phyloP scores from a whole-genome alignment of 2,329 filamentous ascomycete species.

The Xylaria sp. region DNA sequence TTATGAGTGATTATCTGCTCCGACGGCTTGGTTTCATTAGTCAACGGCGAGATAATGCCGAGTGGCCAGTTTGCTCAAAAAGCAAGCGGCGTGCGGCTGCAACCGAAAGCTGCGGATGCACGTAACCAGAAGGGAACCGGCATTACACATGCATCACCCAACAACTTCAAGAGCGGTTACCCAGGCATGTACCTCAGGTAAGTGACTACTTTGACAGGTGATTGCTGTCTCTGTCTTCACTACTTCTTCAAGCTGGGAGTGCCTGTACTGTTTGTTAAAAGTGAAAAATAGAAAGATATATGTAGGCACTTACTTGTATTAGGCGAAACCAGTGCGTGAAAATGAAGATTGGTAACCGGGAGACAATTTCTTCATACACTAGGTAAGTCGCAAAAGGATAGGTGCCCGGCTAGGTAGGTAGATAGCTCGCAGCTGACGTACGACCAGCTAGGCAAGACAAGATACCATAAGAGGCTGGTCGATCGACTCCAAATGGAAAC shows the following conservation, averaged over 20 bases:
- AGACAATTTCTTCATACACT: background rate
- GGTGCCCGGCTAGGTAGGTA: slow-evolving; percentile 11
- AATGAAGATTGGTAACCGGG: slow-evolving; percentile 6
- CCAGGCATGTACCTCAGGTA: slow-evolving; percentile 16
- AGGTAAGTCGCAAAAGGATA: background rate
- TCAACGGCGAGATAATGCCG: slow-evolving; percentile 31
- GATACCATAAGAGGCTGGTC: slow-evolving; percentile 8
- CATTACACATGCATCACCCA: slow-evolving; percentile 32
- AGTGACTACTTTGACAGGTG: slow-evolving; percentile 7
- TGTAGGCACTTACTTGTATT: slow-evolving; percentile 16
- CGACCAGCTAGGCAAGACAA: slow-evolving; percentile 12
- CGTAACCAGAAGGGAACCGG: slow-evolving; percentile 29
- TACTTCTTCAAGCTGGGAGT: slow-evolving; percentile 5
- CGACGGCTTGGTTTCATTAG: slow-evolving; percentile 26
- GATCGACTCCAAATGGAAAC: slow-evolving; percentile 4
- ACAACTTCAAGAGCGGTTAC: slow-evolving; percentile 14
- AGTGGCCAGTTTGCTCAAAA: slow-evolving; percentile 17
- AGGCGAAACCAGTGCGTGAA: slow-evolving; percentile 7
- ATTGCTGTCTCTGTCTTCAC: slow-evolving; percentile 10
- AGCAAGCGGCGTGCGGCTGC: slow-evolving; percentile 34
- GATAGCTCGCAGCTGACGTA: slow-evolving; percentile 11
- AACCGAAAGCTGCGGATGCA: slow-evolving; percentile 29
- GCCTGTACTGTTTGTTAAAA: background rate
- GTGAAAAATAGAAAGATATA: background rate
- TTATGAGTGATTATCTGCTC: slow-evolving; percentile 31